Evolutionary conservation across 2,329 filamentous ascomycete genomes (phyloP), one percentile per base, ranked within the genome.

Genomic region (Neofusicoccum parvum): DNA sequence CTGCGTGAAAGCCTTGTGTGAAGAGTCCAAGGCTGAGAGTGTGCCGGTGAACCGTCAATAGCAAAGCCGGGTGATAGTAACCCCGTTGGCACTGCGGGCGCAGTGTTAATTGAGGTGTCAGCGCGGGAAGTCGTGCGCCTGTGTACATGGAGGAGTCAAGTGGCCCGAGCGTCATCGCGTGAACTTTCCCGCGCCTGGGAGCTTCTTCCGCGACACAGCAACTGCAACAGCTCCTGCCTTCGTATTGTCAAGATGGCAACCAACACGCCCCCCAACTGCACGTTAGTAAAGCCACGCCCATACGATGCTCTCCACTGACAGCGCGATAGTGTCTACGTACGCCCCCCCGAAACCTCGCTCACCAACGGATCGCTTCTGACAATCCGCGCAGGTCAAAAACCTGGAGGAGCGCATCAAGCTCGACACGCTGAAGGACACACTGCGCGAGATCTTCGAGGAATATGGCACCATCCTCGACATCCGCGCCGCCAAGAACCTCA

Each of bases 361-460:
- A 62, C 3, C 10, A 12, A 17, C 27, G 2, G 10, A 23, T 7
- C 27, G 10, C 12, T 50, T 23, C 64, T 65, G 50, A 65, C 43
- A 50, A 11, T 23, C 37, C 23, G 23, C 27, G 39, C 64, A 65
- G 64, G 82, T 87, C 69, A 91, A 90, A 73, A 97, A 97, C 77
- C 88, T 99, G 66, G 92, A 97, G 80, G 95, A 98, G 83, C 88
- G 91, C 75, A 89, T 96, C 79, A 97, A 96, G 78, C 84, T 92
- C 66, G 90, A 93, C 39, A 80, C 87, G 10, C 84, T 98, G 63
- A 91, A 89, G 69, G 86, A 90, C 70, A 86, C 91, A 0, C 85
- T 99, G 15, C 81, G 80, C 23, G 88, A 89, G 68, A 85, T 98
- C 73, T 98, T 98, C 80, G 88, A 88, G 68, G 92, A 96, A 78